Evolutionary conservation across 495 filamentous ascomycete genomes (phyloP).

Genomic region (Mytilinidion resinicola): DNA sequence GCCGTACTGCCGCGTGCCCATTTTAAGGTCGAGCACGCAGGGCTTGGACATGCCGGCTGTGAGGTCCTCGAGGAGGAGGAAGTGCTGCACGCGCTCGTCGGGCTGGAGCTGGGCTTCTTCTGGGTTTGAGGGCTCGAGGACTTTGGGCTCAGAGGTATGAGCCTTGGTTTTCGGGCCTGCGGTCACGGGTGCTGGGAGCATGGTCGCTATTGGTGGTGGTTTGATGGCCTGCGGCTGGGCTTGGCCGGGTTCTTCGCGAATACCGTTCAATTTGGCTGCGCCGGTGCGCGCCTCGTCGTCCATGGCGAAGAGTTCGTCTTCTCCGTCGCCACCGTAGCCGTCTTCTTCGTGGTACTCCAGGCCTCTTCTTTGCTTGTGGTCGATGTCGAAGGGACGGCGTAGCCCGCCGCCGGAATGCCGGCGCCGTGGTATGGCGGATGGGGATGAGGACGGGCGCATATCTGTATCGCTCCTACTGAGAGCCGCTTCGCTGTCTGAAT

Average conservation of each 20-base stretch:
- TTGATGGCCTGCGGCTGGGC: background rate
- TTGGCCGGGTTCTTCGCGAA: background rate
- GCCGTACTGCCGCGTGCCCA: constrained; percentile 98
- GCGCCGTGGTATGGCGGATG: constrained; percentile 44
- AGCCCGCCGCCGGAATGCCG: constrained; percentile 77
- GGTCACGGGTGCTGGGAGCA: constrained; percentile 27
- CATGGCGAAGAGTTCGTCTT: constrained; percentile 71
- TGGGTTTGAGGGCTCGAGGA: constrained; percentile 55
- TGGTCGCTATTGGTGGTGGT: constrained; percentile 7
- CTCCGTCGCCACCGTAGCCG: constrained; percentile 71
- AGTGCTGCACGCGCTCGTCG: constrained; percentile 78
- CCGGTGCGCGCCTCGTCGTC: constrained; percentile 45
- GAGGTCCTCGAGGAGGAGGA: constrained; percentile 91
- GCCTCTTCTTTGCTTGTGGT: constrained; percentile 54
- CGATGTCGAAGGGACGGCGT: constrained; percentile 59
- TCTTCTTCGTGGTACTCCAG: constrained; percentile 82
- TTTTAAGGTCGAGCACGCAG: constrained; percentile 95
- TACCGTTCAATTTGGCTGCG: background rate
- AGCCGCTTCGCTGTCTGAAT: background rate
- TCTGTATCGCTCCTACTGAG: background rate
- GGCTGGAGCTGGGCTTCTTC: constrained; percentile 67
- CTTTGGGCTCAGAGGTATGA: background rate
- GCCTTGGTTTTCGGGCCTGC: constrained; percentile 1
- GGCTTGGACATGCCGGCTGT: constrained; percentile 95
- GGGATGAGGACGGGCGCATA: constrained; percentile 4